Conservation (phyloP, 2,329 filamentous ascomycete genomes). For the Verticillium zaregamsianum region DNA sequence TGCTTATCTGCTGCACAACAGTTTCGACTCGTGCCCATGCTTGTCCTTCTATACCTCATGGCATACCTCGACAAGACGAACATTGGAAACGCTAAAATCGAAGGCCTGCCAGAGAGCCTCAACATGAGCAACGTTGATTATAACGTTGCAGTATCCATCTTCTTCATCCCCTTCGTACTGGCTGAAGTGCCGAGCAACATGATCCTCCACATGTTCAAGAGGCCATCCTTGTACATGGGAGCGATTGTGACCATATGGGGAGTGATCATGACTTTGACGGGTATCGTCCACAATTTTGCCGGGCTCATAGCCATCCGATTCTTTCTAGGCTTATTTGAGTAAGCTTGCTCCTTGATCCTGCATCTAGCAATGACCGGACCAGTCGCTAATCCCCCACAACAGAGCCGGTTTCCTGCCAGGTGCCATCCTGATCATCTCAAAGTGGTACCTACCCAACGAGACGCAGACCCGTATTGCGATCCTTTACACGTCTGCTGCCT, state of each 20-base stretch:
- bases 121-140: conserved; percentile 50
- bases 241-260: conserved; percentile 30
- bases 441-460: conserved; percentile 28
- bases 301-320: conserved; percentile 35
- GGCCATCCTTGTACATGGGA: conserved; percentile 39
- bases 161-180: conserved; percentile 60
- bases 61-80: conserved; percentile 26
- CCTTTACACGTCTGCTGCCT: conserved; percentile 29
- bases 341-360: conserved; percentile 1
- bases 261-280: conserved; percentile 31
- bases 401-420: conserved; percentile 27
- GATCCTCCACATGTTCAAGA: conserved; percentile 30
- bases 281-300: conserved; percentile 30
- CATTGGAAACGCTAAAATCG: conserved; percentile 49
- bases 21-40: conserved; percentile 22
- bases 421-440: conserved; percentile 24
- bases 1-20: conserved; percentile 4
- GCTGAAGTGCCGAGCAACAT: conserved; percentile 34
- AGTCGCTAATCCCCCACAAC: not conserved
- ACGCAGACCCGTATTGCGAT: conserved; percentile 24
- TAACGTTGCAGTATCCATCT: conserved; percentile 54
- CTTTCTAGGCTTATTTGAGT: conserved; percentile 34
- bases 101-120: conserved; percentile 49
- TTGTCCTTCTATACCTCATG: conserved; percentile 24
- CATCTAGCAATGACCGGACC: not conserved